phyloP scores from a whole-genome alignment of 345 rosid genomes.

The Dipteronia sinensis region DNA sequence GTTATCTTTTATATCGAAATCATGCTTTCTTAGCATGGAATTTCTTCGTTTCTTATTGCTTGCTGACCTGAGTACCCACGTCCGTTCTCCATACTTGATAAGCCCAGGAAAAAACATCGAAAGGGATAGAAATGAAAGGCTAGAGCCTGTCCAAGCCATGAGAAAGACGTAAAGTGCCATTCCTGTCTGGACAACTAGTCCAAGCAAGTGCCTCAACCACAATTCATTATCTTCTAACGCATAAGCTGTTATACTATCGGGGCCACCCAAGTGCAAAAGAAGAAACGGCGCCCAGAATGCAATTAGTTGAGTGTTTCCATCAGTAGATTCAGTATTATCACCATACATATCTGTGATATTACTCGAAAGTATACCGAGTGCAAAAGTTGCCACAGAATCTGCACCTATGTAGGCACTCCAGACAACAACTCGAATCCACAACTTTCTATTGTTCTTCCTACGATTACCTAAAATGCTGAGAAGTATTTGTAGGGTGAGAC shows the following conservation, averaged over 20 bases:
- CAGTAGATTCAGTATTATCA: background rate
- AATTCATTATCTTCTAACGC: constrained; percentile 44
- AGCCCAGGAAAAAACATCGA: background rate
- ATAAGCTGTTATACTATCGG: constrained; percentile 47
- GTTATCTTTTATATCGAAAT: too few species aligned
- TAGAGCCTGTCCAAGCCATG: constrained; percentile 19
- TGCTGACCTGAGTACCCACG: constrained; percentile 13
- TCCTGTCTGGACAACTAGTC: constrained; percentile 25
- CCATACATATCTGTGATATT: background rate
- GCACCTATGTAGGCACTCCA: constrained; percentile 1
- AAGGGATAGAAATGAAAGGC: constrained; percentile 14
- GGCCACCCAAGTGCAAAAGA: constrained; percentile 47
- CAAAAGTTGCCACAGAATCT: background rate
- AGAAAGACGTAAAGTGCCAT: constrained; percentile 28
- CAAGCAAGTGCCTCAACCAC: constrained; percentile 40
- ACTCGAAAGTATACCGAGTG: constrained; percentile 6
- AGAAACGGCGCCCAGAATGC: constrained; percentile 42
- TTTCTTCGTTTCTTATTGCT: background rate
- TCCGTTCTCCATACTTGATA: constrained; percentile 17
- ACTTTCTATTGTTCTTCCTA: background rate
- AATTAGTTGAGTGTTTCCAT: background rate
- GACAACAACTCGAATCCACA: background rate
- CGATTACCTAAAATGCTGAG: background rate
- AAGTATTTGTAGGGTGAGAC: constrained; percentile 13
- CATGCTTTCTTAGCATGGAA: constrained; percentile 2